Evolutionary conservation across 179 eudicot species (phyloP).

Genomic region (Drosera spatulata): DNA sequence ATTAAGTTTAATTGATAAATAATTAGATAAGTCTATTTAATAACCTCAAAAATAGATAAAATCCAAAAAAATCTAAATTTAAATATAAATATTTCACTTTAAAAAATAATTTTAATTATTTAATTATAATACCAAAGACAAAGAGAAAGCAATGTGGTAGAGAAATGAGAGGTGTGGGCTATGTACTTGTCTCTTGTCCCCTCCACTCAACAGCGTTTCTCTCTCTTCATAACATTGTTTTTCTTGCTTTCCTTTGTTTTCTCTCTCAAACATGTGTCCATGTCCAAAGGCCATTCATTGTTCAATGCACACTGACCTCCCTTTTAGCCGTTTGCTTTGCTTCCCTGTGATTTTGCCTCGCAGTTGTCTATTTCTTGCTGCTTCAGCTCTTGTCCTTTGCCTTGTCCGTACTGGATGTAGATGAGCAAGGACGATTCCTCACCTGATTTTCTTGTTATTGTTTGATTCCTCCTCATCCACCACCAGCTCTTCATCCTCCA

Average conservation of each 20-base stretch:
- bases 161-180: too few species aligned
- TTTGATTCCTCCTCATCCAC: constrained; percentile 23
- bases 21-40: too few species aligned
- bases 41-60: too few species aligned
- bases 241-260: constrained; percentile 10
- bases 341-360: constrained; percentile 32
- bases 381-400: constrained; percentile 32
- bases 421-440: constrained; percentile 40
- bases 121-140: too few species aligned
- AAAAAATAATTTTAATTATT: too few species aligned
- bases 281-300: constrained; percentile 21
- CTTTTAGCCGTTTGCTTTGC: constrained; percentile 33
- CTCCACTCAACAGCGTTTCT: constrained; percentile 39
- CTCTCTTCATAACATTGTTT: constrained; percentile 24
- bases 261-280: constrained; percentile 13
- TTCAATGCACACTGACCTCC: neutral
- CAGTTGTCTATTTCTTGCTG: constrained; percentile 51
- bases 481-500: neutral
- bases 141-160: too few species aligned
- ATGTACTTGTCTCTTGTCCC: too few species aligned
- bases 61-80: too few species aligned
- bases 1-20: too few species aligned
- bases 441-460: constrained; percentile 59
- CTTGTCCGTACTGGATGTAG: constrained; percentile 39
- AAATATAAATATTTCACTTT: too few species aligned